Percentiles rank a stretch among this genome's conserved stretches.
phyloP scores from a whole-genome alignment of 148 eudicot genomes.

The Rhododendron molle region DNA sequence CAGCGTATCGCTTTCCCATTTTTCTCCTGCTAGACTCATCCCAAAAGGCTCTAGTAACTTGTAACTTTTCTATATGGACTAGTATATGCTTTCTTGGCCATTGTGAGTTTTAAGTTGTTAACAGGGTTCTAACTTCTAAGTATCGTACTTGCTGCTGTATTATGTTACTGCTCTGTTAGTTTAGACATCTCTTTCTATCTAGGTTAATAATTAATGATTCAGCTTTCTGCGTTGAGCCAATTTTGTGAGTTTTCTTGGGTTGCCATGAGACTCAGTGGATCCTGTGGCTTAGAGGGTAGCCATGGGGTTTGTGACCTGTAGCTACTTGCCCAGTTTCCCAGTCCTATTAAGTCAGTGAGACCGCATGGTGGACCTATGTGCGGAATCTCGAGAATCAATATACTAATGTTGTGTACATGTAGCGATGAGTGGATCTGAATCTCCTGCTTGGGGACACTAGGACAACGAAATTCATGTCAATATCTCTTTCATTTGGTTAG shows the following conservation, averaged over 20 bases:
- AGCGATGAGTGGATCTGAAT: too few species aligned
- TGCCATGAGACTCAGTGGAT: not conserved
- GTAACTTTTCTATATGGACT: not conserved
- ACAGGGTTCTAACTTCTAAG: not conserved
- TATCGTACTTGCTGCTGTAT: not conserved
- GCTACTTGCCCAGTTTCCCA: not conserved
- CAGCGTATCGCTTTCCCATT: not conserved
- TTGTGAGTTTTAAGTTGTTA: not conserved
- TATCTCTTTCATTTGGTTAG: not conserved
- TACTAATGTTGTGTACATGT: too few species aligned
- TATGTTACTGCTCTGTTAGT: not conserved
- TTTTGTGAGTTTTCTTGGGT: not conserved
- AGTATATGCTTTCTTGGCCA: not conserved
- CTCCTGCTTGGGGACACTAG: not conserved
- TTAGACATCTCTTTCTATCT: not conserved
- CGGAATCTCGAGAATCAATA: not conserved
- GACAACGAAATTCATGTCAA: too few species aligned
- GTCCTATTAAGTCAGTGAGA: not conserved
- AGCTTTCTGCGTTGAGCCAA: not conserved
- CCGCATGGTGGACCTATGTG: not conserved
- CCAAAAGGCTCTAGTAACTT: not conserved
- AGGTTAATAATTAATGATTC: not conserved
- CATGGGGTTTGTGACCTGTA: not conserved
- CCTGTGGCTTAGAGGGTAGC: not conserved
- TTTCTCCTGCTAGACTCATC: not conserved